Percentiles rank a stretch among this genome's conserved stretches.
phyloP scores from a whole-genome alignment of 192 early-diverging fungal genomes.

The Phycomyces blakesleeanus region DNA sequence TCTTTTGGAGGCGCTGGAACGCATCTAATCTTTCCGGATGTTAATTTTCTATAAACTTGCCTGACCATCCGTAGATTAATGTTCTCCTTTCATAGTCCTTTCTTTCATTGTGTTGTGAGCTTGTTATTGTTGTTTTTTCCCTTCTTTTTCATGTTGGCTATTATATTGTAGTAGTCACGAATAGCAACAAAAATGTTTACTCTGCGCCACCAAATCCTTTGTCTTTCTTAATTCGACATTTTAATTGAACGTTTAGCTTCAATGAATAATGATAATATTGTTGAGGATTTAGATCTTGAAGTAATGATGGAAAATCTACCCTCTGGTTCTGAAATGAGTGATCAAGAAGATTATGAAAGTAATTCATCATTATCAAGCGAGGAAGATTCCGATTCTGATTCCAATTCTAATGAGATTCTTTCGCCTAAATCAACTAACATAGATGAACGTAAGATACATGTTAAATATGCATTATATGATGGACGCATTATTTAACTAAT shows the following conservation, averaged over 20 bases:
- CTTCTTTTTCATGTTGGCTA: too few relatives aligned
- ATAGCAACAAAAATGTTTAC: neutral
- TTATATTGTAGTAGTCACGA: neutral
- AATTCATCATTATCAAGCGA: neutral
- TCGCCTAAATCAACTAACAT: neutral
- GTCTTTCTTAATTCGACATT: neutral
- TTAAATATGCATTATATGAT: too few relatives aligned
- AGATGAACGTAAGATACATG: neutral
- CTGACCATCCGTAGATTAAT: too few relatives aligned
- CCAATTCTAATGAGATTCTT: neutral
- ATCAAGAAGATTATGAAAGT: neutral
- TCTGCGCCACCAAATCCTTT: neutral
- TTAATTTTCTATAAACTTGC: too few relatives aligned
- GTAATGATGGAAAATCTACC: neutral
- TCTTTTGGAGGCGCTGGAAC: conserved; percentile 65
- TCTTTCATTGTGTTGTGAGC: too few relatives aligned
- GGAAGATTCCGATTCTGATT: neutral
- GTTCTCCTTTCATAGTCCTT: too few relatives aligned
- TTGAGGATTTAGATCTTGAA: neutral
- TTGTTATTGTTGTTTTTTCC: too few relatives aligned
- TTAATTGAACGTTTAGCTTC: neutral
- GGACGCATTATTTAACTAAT: too few relatives aligned
- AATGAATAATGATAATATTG: neutral
- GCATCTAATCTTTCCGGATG: conserved; percentile 37
- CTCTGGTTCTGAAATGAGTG: too few relatives aligned